Evolutionary conservation across 2,329 filamentous ascomycete species (phyloP), one percentile per base, ranked within the genome.

Genomic region (Rasamsonia emersonii): DNA sequence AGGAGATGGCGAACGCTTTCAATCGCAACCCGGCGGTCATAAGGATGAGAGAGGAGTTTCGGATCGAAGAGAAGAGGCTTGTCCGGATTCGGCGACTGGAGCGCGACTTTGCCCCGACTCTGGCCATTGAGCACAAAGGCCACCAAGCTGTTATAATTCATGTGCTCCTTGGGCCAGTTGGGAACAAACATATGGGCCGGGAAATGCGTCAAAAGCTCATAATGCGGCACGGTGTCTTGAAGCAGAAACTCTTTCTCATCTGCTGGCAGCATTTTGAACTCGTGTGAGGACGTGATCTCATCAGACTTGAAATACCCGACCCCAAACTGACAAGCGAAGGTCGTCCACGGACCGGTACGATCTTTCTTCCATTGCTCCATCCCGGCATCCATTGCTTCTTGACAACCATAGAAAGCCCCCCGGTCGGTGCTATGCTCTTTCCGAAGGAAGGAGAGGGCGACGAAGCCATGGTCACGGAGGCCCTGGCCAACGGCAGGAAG

Each of bases 41-140:
- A 79, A 0, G 70, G 65, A 28, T 73, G 62, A 0, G 55, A 54
- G 1, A 76, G 54, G 46, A 68, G 71, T 16, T 65, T 67, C 0
- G 73, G 65, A 39, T 77, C 63, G 45, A 75, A 70, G 2, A 59
- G 45, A 0, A 75, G 64, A 5, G 72, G 67, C 2, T 60, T 65
- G 1, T 53, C 44, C 0, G 72, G 68, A 35, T 77, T 61, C 0
- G 67, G 49, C 0, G 72, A 76, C 28, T 67, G 62, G 3, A 80
- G 60, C 0, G 56, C 67, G 0, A 74, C 65, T 17, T 62, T 58
- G 10, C 75, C 75, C 23, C 54, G 53, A 14, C 60, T 64, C 47
- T 76, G 70, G 1, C 67, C 61, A 44, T 79, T 73, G 54, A 70
- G 69, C 13, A 68, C 40, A 39, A 73, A 71, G 1, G 67, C 58